A percentile compares a stretch with the other conserved stretches of the same genome.
Evolutionary conservation across 2,329 filamentous ascomycete species (phyloP).

Genomic region (Helotiales sp.): DNA sequence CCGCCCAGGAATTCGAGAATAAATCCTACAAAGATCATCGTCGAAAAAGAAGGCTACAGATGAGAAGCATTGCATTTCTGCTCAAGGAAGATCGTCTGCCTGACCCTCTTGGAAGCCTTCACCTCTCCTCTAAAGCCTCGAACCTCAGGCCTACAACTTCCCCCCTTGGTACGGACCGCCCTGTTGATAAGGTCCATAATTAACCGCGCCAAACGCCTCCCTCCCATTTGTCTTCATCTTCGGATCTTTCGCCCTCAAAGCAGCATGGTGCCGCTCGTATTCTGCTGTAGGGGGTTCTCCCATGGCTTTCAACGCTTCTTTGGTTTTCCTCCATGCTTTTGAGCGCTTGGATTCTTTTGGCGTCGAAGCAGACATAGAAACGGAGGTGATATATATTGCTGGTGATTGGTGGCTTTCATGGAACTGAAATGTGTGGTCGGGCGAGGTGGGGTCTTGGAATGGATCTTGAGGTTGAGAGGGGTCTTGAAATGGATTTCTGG

Average conservation of each 20-base stretch:
- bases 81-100: too few relatives aligned
- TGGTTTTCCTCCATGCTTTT: conserved; percentile 19
- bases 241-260: conserved; percentile 1
- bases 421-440: too few relatives aligned
- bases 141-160: background rate
- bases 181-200: conserved; percentile 18
- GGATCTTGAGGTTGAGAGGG: background rate
- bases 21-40: too few relatives aligned
- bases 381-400: background rate
- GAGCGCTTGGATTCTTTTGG: conserved; percentile 2
- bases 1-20: too few relatives aligned
- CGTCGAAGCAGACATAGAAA: background rate
- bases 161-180: conserved; percentile 15
- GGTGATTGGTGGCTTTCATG: background rate
- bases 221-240: conserved; percentile 12
- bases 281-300: conserved; percentile 23
- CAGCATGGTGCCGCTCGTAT: conserved; percentile 19
- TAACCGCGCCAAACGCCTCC: conserved; percentile 16
- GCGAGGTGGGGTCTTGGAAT: background rate
- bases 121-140: too few relatives aligned
- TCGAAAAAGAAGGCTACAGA: too few relatives aligned
- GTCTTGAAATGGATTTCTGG: background rate
- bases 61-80: too few relatives aligned
- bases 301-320: conserved; percentile 18
- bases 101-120: too few relatives aligned